Evolutionary conservation across 1,139 yeast genomes (phyloP).

Genomic region (Arxiozyma slooffiae): DNA sequence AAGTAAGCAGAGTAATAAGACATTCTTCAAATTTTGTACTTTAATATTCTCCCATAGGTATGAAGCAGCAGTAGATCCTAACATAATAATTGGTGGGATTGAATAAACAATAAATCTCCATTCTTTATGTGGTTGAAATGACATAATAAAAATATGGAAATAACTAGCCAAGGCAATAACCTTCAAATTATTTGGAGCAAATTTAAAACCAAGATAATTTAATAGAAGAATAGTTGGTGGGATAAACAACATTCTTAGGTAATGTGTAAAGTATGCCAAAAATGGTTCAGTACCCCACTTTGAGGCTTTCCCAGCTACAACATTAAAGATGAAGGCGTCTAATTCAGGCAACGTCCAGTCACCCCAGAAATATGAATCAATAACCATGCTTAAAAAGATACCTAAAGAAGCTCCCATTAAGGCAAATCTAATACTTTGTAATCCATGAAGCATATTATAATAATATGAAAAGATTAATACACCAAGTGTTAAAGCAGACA

Average conservation of each 20-base stretch:
- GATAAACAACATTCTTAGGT: constrained; percentile 44
- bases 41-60: constrained; percentile 34
- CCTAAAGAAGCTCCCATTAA: constrained; percentile 52
- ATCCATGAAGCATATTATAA: constrained; percentile 39
- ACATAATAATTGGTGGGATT: constrained; percentile 55
- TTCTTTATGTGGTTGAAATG: constrained; percentile 86
- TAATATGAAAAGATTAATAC: constrained; percentile 35
- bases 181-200: constrained; percentile 33
- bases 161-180: constrained; percentile 40
- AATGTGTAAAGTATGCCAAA: constrained; percentile 51
- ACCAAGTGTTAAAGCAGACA: constrained; percentile 50
- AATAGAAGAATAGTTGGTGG: constrained; percentile 55
- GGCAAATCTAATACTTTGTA: constrained; percentile 35
- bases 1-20: constrained; percentile 29
- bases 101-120: constrained; percentile 82
- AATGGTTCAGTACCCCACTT: constrained; percentile 84
- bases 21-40: constrained; percentile 27
- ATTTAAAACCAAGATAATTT: constrained; percentile 28
- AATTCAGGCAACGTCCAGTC: constrained; percentile 56
- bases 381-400: constrained; percentile 35
- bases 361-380: constrained; percentile 78
- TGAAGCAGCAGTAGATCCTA: constrained; percentile 58
- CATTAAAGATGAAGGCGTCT: constrained; percentile 62
- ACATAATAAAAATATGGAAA: constrained; percentile 50
- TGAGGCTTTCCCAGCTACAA: constrained; percentile 57